Evolutionary conservation across 2,329 filamentous ascomycete genomes (phyloP).

Genomic region (Amphichorda felina): DNA sequence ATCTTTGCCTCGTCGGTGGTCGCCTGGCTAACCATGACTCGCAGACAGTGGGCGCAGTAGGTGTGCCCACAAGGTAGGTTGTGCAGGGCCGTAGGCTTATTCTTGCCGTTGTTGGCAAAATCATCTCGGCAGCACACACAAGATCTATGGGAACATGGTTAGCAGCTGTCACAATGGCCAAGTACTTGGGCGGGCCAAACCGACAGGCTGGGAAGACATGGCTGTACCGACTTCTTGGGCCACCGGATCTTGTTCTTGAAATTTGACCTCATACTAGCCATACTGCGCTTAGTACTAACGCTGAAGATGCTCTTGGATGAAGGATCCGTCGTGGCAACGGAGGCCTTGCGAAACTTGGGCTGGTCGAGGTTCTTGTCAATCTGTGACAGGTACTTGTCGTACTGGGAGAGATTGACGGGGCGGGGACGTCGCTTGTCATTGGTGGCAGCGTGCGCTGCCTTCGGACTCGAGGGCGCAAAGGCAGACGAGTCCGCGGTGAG

Average conservation of each 20-base stretch:
- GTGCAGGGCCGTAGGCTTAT: slow-evolving; percentile 19
- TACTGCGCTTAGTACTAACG: slow-evolving; percentile 29
- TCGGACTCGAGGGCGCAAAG: slow-evolving; percentile 12
- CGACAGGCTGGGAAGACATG: slow-evolving; percentile 20
- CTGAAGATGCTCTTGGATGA: slow-evolving; percentile 29
- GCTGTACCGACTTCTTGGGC: slow-evolving; percentile 22
- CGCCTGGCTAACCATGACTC: slow-evolving; percentile 40
- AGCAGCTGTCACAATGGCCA: background rate
- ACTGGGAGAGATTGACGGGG: slow-evolving; percentile 34
- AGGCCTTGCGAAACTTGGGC: slow-evolving; percentile 24
- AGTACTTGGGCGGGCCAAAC: slow-evolving; percentile 4
- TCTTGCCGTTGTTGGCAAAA: slow-evolving; percentile 24
- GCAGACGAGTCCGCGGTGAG: slow-evolving; percentile 31
- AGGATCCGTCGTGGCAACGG: slow-evolving; percentile 14
- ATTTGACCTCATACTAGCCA: slow-evolving; percentile 31
- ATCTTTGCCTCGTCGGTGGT: slow-evolving; percentile 45
- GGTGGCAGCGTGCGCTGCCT: slow-evolving; percentile 4
- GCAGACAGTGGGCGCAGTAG: slow-evolving; percentile 43
- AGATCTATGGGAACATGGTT: slow-evolving; percentile 22
- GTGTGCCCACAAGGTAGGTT: slow-evolving; percentile 45
- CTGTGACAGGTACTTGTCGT: slow-evolving; percentile 37
- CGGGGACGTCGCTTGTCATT: slow-evolving; percentile 13
- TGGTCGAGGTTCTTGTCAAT: slow-evolving; percentile 29
- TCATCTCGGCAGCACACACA: slow-evolving; percentile 47
- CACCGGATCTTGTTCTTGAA: slow-evolving; percentile 29